phyloP scores from a whole-genome alignment of 1,284 basidiomycete species.

The Coniferiporia sulphurascens region DNA sequence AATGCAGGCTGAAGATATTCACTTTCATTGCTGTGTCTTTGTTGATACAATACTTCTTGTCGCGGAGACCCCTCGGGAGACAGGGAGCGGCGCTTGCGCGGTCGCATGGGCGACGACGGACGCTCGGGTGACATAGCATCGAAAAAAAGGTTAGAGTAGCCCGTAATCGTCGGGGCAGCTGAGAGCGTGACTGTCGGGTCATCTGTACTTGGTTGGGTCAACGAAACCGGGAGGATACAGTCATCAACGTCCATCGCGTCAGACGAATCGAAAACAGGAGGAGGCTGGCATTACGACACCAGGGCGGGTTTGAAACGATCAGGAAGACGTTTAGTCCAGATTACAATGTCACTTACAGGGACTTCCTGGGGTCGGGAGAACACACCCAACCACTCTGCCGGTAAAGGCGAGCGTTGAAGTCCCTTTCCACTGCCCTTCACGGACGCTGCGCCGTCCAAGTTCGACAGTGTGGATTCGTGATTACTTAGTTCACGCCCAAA shows the following conservation, averaged over 20 bases:
- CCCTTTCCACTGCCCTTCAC: slow-evolving; percentile 36
- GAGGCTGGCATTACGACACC: slow-evolving; percentile 9
- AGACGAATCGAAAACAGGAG: background rate
- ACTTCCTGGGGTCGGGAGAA: slow-evolving; percentile 6
- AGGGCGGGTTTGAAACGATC: slow-evolving; percentile 2
- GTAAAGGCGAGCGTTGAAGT: slow-evolving; percentile 54
- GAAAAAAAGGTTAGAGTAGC: slow-evolving; percentile 58
- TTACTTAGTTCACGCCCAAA: slow-evolving; percentile 73
- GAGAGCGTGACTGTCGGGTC: slow-evolving; percentile 29
- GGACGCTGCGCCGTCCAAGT: slow-evolving; percentile 37
- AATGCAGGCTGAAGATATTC: slow-evolving; percentile 13
- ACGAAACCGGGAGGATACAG: slow-evolving; percentile 26
- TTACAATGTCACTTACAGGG: slow-evolving; percentile 27
- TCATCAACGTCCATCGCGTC: slow-evolving; percentile 28
- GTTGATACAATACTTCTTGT: slow-evolving; percentile 31
- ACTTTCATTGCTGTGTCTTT: slow-evolving; percentile 26
- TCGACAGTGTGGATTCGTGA: slow-evolving; percentile 28
- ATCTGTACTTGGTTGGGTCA: slow-evolving; percentile 28
- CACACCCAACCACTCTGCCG: slow-evolving; percentile 52
- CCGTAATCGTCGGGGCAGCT: slow-evolving; percentile 46
- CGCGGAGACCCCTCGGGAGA: slow-evolving; percentile 51
- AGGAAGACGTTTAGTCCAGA: slow-evolving; percentile 1
- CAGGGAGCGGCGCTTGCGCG: slow-evolving; percentile 64
- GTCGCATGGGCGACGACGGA: slow-evolving; percentile 39
- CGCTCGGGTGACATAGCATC: slow-evolving; percentile 46